Evolutionary conservation across 1,284 basidiomycete genomes (phyloP), one percentile per base, ranked within the genome.

Genomic region (Wallemia mellicola): DNA sequence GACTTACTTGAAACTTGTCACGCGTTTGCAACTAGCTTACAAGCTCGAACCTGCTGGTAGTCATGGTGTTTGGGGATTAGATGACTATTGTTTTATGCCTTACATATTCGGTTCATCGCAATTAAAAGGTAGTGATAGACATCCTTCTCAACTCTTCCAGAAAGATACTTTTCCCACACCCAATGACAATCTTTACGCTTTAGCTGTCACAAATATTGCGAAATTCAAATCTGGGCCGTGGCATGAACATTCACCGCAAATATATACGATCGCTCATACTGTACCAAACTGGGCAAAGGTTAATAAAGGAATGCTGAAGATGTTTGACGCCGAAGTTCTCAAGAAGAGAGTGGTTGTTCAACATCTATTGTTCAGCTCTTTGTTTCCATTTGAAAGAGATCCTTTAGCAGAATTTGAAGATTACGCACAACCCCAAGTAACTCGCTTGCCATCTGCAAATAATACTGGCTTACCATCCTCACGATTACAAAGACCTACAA

Each of bases 31-130:
- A 67, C 83, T 87, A 65, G 77, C 79, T 25, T 99, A 96, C 68
- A 79, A 76, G 56, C 78, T 98, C 5, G 92, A 98, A 70, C 92
- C 94, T 2, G 92, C 92, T 0, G 92, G 92, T 1, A 89, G 85
- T 63, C 94, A 98, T 67, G 92, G 92, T 7, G 92, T 96, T 0
- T 99, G 92, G 92, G 92, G 92, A 0, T 72, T 99, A 30, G 89
- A 99, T 68, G 94, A 99, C 68, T 94, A 83, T 63, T 79, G 77
- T 59, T 94, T 94, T 71, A 73, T 94, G 25, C 81, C 83, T 25
- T 96, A 96, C 68, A 76, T 94, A 9, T 85, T 94, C 67, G 92
- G 92, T 2, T 86, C 88, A 62, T 86, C 80, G 1, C 87, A 96
- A 70, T 74, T 96, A 5, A 75, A 83, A 0, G 65, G 70, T 68